A percentile compares a stretch with the other conserved stretches of the same genome.
Conservation (phyloP, 352 stramenopile genomes). For the Phytopythium cucurbitacearum region DNA sequence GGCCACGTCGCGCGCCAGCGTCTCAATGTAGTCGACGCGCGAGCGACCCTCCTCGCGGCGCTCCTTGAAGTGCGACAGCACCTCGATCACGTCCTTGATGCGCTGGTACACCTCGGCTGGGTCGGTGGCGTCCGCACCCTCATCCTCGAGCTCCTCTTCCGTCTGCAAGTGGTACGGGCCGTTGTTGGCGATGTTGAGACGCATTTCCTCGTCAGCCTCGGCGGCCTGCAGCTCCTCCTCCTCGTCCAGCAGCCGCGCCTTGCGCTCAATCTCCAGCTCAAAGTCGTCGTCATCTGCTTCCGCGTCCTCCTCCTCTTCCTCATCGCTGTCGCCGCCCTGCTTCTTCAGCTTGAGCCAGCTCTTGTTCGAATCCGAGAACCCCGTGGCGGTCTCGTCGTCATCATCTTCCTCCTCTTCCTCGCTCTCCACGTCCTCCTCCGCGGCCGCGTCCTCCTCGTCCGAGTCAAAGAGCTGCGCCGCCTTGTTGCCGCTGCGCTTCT, state of each 20-base stretch:
- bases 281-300: slow-evolving; percentile 48
- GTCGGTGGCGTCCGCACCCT: slow-evolving; percentile 48
- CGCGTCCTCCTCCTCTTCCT: slow-evolving; percentile 39
- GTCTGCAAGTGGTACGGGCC: slow-evolving; percentile 78
- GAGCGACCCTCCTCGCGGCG: slow-evolving; percentile 89
- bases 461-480: slow-evolving; percentile 68
- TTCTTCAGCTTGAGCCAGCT: slow-evolving; percentile 84
- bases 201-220: slow-evolving; percentile 83
- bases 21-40: slow-evolving; percentile 95
- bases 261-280: slow-evolving; percentile 86
- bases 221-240: slow-evolving; percentile 61
- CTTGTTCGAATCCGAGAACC: slow-evolving; percentile 85
- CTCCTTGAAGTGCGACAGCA: slow-evolving; percentile 94
- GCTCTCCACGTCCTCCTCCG: slow-evolving; percentile 39
- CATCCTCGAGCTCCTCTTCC: slow-evolving; percentile 71
- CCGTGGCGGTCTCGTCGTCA: slow-evolving; percentile 28
- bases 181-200: slow-evolving; percentile 84
- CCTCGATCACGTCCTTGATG: slow-evolving; percentile 92
- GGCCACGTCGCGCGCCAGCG: slow-evolving; percentile 89
- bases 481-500: slow-evolving; percentile 35
- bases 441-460: slow-evolving; percentile 43
- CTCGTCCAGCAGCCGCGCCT: slow-evolving; percentile 76
- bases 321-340: slow-evolving; percentile 31
- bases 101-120: slow-evolving; percentile 89
- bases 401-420: slow-evolving; percentile 51